phyloP scores from a whole-genome alignment of 148 eudicot genomes.

The Rhododendron henanense region DNA sequence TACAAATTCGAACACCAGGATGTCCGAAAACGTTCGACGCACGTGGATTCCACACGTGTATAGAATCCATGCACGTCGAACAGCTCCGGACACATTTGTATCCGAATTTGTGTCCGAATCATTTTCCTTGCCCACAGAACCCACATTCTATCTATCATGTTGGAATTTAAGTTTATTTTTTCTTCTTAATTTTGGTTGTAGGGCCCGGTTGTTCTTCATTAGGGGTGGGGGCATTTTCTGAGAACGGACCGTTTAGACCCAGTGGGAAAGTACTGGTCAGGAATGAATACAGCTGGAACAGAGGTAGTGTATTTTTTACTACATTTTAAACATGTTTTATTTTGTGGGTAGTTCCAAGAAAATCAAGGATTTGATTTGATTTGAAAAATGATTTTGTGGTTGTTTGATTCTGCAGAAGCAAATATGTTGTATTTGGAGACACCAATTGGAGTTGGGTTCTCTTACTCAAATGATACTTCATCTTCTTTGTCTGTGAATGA shows the following conservation, averaged over 20 bases:
- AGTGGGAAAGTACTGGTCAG: conserved; percentile 20
- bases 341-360: neutral
- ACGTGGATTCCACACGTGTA: neutral
- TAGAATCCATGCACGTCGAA: neutral
- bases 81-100: neutral
- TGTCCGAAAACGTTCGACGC: neutral
- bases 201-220: conserved; percentile 33
- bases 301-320: neutral
- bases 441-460: conserved; percentile 31
- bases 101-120: no score
- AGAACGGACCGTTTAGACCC: conserved; percentile 29
- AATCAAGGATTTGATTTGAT: neutral
- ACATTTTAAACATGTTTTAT: neutral
- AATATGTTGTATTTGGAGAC: conserved; percentile 29
- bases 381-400: neutral
- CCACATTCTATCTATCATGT: neutral
- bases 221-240: conserved; percentile 30
- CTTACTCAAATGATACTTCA: conserved; percentile 20
- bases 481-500: conserved; percentile 18
- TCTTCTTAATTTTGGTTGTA: conserved; percentile 2
- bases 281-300: conserved; percentile 30
- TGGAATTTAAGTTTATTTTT: neutral
- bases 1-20: neutral
- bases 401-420: conserved; percentile 18
- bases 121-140: neutral